Evolutionary conservation across 345 rosid species (phyloP).

Genomic region (Citrus unshiu): DNA sequence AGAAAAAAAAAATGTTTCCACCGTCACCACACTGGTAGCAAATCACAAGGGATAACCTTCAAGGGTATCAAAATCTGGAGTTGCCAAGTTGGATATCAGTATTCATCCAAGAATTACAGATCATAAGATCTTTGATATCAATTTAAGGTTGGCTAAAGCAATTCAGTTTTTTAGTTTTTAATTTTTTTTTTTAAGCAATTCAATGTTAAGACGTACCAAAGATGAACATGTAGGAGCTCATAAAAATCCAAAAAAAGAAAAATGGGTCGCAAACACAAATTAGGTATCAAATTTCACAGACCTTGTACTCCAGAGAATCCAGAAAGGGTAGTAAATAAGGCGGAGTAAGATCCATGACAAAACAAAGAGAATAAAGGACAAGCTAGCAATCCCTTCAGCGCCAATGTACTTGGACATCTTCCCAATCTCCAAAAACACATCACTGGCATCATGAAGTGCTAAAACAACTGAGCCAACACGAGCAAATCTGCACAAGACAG

Average conservation of each 20-base stretch:
- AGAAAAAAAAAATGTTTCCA: neutral
- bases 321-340: conserved; percentile 89
- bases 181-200: neutral
- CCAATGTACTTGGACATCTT: conserved; percentile 94
- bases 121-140: neutral
- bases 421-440: conserved; percentile 89
- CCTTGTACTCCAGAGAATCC: conserved; percentile 99
- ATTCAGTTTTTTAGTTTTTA: neutral
- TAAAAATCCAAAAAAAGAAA: neutral
- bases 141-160: neutral
- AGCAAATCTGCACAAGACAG: conserved; percentile 55
- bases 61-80: neutral
- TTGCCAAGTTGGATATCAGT: neutral
- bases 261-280: neutral
- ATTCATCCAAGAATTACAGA: neutral
- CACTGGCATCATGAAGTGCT: conserved; percentile 96
- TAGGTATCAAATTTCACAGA: conserved; percentile 26
- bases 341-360: conserved; percentile 87
- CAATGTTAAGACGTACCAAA: neutral
- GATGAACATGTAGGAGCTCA: neutral
- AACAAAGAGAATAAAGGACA: conserved; percentile 75
- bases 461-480: conserved; percentile 91
- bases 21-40: neutral
- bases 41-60: neutral
- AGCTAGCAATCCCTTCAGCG: conserved; percentile 72